Percentiles rank a stretch among this genome's conserved stretches.
Conservation (phyloP, 2,329 filamentous ascomycete species). For the Cladophialophora bantiana region DNA sequence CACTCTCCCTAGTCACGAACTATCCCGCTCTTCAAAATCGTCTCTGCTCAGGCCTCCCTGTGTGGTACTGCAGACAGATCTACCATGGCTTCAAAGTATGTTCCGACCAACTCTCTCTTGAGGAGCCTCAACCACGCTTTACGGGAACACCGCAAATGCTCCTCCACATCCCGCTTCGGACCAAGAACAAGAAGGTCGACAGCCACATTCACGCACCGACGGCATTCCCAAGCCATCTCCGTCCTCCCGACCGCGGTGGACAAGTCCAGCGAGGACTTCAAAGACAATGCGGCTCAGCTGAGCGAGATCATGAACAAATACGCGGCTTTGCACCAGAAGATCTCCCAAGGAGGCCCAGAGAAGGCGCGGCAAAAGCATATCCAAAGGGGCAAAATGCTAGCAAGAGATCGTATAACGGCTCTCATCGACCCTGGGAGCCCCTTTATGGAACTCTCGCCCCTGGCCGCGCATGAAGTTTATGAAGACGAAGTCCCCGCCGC, state of each 20-base stretch:
- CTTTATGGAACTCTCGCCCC: slow-evolving; percentile 91
- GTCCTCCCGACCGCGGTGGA: slow-evolving; percentile 79
- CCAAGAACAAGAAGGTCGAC: slow-evolving; percentile 52
- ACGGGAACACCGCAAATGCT: slow-evolving; percentile 23
- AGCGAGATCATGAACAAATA: slow-evolving; percentile 72
- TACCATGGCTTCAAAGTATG: slow-evolving; percentile 29
- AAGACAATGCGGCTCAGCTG: slow-evolving; percentile 82
- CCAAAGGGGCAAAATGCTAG: slow-evolving; percentile 89
- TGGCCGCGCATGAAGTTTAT: slow-evolving; percentile 87
- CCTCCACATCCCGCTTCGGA: slow-evolving; percentile 17
- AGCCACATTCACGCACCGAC: slow-evolving; percentile 79
- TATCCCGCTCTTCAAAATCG: not conserved
- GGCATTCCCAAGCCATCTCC: slow-evolving; percentile 84
- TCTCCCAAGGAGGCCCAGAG: slow-evolving; percentile 76
- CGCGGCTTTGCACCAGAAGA: slow-evolving; percentile 71
- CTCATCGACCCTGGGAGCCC: slow-evolving; percentile 87
- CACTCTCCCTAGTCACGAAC: not conserved
- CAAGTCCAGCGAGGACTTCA: slow-evolving; percentile 76
- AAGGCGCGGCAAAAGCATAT: slow-evolving; percentile 89
- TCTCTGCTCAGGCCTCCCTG: not conserved
- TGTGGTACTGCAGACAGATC: not conserved
- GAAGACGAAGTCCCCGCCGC: slow-evolving; percentile 87
- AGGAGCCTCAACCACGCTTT: slow-evolving; percentile 29
- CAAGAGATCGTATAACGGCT: slow-evolving; percentile 84
- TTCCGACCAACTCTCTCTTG: slow-evolving; percentile 28